Evolutionary conservation across 2,329 filamentous ascomycete genomes (phyloP), one percentile per base, ranked within the genome.

Genomic region (Penicillium sp.): DNA sequence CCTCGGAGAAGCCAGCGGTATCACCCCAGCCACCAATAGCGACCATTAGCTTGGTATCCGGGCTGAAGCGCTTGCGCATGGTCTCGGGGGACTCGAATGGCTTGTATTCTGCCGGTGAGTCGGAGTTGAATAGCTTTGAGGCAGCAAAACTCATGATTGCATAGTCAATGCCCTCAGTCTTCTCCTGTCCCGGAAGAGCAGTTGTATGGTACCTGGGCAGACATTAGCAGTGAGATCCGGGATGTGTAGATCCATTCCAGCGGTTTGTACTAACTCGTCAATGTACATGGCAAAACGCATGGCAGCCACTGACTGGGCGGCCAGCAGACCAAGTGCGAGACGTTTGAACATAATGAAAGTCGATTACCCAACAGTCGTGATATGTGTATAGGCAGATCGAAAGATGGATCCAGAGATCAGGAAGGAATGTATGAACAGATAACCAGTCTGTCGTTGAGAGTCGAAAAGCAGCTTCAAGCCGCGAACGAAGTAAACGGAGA

Each of bases 11-110:
- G 0, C 86, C 87, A 7, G 71, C 68, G 0, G 81, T 85, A 56
- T 90, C 86, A 0, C 87, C 87, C 88, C 88, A 91, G 50, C 88
- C 88, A 12, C 88, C 88, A 59, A 91, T 84, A 21, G 88, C 87
- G 37, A 91, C 79, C 75, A 87, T 80, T 23, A 91, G 72, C 61
- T 87, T 86, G 21, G 86, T 85, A 27, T 76, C 76, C 0, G 79
- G 67, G 13, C 76, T 67, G 52, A 85, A 87, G 21, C 82, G 74
- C 27, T 72, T 71, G 18, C 83, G 80, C 42, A 85, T 75, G 4
- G 79, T 75, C 0, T 71, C 65, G 2, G 86, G 69, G 1, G 78
- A 67, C 68, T 81, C 78, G 61, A 85, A 86, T 0, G 84, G 83
- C 50, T 75, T 74, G 61, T 79, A 84, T 0, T 70, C 62, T 21